Base-by-base conservation (phyloP, 257 asterid species). In the Plectranthus barbatus region DNA sequence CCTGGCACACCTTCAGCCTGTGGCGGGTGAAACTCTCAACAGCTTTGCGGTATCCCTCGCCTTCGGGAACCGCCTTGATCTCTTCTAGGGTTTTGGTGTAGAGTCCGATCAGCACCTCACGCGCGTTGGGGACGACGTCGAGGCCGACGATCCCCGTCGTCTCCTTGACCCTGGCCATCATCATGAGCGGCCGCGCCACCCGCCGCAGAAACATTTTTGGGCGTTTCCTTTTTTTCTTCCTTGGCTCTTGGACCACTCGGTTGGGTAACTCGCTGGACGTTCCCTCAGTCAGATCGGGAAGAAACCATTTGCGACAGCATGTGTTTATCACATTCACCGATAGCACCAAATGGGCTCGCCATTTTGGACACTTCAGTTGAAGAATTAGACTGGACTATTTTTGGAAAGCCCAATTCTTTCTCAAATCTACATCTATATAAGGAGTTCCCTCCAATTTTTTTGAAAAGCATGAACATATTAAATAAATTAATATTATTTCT, bases 91-190 rank as follows among this genome's bases (percentile, higher is more conserved):
- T 93, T 85, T 85, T 87, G 69, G 55, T 64, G 81, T 93, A 93
- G 62, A 93, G 87, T 14, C 83, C 88, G 75, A 90, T 85, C 57
- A 93, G 82, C 40, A 85, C 97, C 40, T 90, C 92, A 57, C 95
- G 82, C 23, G 99, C 97, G 75, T 93, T 90, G 18, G 99, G 97
- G 4, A 92, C 95, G 46, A 92, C 99, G 8, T 89, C 97, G 18
- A 92, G 90, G 21, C 97, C 97, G 5, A 87, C 99, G 78, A 92
- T 92, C 70, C 99, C 99, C 44, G 97, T 92, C 20, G 99, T 83
- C 62, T 93, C 97, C 86, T 93, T 93, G 72, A 85, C 85, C 67
- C 68, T 85, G 55, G 94, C 85, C 95, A 80, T 78, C 97, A 87
- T 82, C 94, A 90, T 83, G 75, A 85, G 49, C 51, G 97, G 99